Evolutionary conservation across 2,329 filamentous ascomycete genomes (phyloP), one percentile per base, ranked within the genome.

Genomic region (Hymenoscyphus albidus): DNA sequence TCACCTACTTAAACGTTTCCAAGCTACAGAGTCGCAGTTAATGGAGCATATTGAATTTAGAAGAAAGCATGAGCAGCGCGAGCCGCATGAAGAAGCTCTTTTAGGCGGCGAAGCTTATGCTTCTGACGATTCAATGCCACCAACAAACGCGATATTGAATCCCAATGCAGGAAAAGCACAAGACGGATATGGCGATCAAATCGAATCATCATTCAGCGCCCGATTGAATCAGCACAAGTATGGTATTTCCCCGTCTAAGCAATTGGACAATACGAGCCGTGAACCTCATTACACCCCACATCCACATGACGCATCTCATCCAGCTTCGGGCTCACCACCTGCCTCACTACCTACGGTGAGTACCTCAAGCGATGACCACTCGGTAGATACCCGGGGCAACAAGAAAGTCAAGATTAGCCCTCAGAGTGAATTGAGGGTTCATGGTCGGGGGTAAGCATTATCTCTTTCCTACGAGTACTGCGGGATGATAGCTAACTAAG

Each of bases 361-460:
- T 56, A 61, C 18, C 6, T 64, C 64, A 40, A 59, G 59, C 14
- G 65, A 66, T 16, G 62, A 61, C 3, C 44, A 59, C 1, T 65
- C 58, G 9, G 10, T 61, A 9, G 59, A 73, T 39, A 76, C 77
- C 68, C 81, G 79, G 59, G 76, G 74, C 55, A 76, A 78, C 69
- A 75, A 78, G 13, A 83, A 78, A 69, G 75, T 77, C 12, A 83
- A 80, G 70, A 79, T 81, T 62, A 78, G 78, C 55, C 73, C 79
- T 12, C 79, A 80, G 62, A 80, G 79, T 62, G 80, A 84, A 68
- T 76, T 82, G 18, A 76, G 83, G 62, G 77, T 84, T 27, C 83
- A 82, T 70, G 83, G 83, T 59, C 77, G 83, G 78, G 83, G 83
- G 44, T 85, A 70, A 77, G 81, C 77, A 44, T 16, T 12, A 2